Percentiles rank a stretch among this genome's conserved stretches.
Evolutionary conservation across 805 yeast genomes (phyloP).

Genomic region (Starmerella etchellsii): DNA sequence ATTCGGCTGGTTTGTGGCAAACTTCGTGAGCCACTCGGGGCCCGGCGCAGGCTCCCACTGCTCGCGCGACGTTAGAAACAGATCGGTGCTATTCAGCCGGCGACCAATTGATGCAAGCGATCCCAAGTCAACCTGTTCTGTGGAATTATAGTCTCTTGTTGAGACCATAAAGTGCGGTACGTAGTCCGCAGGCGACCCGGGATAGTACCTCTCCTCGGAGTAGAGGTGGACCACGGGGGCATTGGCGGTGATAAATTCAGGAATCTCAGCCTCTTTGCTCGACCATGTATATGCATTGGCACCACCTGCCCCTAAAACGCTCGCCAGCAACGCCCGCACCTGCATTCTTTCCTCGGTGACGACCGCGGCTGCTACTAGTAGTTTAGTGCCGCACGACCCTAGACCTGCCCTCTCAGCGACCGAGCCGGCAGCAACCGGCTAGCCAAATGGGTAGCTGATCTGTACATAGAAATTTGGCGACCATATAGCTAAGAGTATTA

Average conservation of each 20-base stretch:
- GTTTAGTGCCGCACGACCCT: too few relatives aligned
- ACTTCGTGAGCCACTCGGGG: slow-evolving; percentile 69
- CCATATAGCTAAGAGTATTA: too few relatives aligned
- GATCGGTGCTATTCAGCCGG: slow-evolving; percentile 21
- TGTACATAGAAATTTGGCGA: too few relatives aligned
- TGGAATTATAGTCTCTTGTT: slow-evolving; percentile 32
- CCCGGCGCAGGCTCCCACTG: slow-evolving; percentile 53
- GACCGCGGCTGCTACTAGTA: too few relatives aligned
- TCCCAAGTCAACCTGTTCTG: slow-evolving; percentile 19
- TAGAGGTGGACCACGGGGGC: slow-evolving; percentile 72
- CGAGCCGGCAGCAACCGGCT: too few relatives aligned
- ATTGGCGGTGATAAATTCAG: slow-evolving; percentile 23
- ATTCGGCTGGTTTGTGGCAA: slow-evolving; percentile 45
- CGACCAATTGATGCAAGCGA: slow-evolving; percentile 12
- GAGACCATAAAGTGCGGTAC: slow-evolving; percentile 53
- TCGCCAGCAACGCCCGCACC: too few relatives aligned
- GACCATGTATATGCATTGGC: neutral
- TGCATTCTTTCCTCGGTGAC: too few relatives aligned
- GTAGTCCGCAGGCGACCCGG: slow-evolving; percentile 64
- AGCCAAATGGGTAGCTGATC: too few relatives aligned
- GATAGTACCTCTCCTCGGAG: slow-evolving; percentile 76
- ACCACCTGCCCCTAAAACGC: too few relatives aligned
- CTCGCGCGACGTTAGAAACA: slow-evolving; percentile 51
- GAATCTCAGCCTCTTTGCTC: slow-evolving; percentile 13
- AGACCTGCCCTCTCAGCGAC: too few relatives aligned